Conservation (phyloP, 2,329 filamentous ascomycete species). For the Setomelanomma holmii region DNA sequence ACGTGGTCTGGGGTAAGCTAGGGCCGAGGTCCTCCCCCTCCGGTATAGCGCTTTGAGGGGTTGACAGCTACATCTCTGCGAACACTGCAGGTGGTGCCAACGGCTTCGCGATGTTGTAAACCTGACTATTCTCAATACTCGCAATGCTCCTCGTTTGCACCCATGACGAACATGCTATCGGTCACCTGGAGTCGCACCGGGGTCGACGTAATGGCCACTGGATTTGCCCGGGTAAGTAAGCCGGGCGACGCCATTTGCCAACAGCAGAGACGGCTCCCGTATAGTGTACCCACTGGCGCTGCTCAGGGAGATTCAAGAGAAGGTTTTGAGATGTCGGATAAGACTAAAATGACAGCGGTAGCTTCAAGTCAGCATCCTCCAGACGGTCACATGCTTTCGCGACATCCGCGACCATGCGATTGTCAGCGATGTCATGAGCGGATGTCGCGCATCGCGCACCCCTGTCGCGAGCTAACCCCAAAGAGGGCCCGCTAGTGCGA, state of each 20-base stretch:
- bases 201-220: neutral
- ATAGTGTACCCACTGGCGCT: neutral
- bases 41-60: constrained; percentile 22
- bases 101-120: too few species aligned
- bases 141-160: neutral
- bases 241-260: neutral
- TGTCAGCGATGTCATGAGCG: too few species aligned
- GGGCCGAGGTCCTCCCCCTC: constrained; percentile 22
- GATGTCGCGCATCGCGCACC: neutral
- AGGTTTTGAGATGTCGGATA: neutral
- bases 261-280: neutral
- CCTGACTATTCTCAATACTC: too few species aligned
- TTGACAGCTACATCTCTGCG: too few species aligned
- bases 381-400: constrained; percentile 17
- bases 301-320: neutral
- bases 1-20: constrained; percentile 1
- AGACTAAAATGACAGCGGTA: neutral
- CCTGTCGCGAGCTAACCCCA: neutral
- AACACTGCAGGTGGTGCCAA: too few species aligned
- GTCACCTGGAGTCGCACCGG: neutral
- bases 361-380: neutral
- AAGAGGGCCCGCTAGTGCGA: neutral
- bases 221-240: neutral
- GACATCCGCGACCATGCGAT: too few species aligned
- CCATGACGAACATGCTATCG: neutral